phyloP scores from a whole-genome alignment of 371 early-diverging fungal species.

The Choanephora cucurbitarum region DNA sequence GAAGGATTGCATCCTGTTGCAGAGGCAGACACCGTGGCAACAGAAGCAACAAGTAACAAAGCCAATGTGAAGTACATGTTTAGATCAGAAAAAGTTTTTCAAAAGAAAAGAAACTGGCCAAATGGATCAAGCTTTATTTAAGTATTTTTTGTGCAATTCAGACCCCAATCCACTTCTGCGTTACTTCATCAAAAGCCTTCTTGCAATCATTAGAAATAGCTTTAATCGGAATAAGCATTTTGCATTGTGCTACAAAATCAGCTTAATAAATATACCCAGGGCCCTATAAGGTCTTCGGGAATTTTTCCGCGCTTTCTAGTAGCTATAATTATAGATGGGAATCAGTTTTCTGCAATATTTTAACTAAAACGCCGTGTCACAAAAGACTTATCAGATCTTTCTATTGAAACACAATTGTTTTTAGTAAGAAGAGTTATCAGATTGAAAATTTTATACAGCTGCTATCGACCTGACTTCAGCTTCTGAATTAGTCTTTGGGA shows the following conservation, averaged over 20 bases:
- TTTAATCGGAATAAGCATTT: too few relatives aligned
- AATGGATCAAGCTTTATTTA: neutral
- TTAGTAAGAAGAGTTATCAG: too few relatives aligned
- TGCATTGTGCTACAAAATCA: neutral
- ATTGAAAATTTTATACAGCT: too few relatives aligned
- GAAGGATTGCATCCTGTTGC: slow-evolving; percentile 38
- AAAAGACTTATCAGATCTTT: slow-evolving; percentile 17
- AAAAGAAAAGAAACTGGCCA: neutral
- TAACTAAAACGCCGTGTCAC: neutral
- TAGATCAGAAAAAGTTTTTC: neutral
- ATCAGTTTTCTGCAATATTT: too few relatives aligned
- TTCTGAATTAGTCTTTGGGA: too few relatives aligned
- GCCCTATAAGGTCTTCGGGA: too few relatives aligned
- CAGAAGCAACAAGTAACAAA: slow-evolving; percentile 15
- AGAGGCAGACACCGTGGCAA: slow-evolving; percentile 15
- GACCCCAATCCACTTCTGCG: too few relatives aligned
- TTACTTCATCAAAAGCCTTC: too few relatives aligned
- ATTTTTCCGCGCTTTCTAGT: neutral
- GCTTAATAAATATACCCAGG: neutral
- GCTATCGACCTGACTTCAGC: too few relatives aligned
- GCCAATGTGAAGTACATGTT: slow-evolving; percentile 16
- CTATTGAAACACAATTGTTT: neutral
- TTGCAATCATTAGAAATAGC: too few relatives aligned
- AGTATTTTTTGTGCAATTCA: too few relatives aligned
- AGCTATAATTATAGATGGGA: too few relatives aligned